Conservation (phyloP, 192 early-diverging fungal species). For the Jimgerdemannia flammicorona region DNA sequence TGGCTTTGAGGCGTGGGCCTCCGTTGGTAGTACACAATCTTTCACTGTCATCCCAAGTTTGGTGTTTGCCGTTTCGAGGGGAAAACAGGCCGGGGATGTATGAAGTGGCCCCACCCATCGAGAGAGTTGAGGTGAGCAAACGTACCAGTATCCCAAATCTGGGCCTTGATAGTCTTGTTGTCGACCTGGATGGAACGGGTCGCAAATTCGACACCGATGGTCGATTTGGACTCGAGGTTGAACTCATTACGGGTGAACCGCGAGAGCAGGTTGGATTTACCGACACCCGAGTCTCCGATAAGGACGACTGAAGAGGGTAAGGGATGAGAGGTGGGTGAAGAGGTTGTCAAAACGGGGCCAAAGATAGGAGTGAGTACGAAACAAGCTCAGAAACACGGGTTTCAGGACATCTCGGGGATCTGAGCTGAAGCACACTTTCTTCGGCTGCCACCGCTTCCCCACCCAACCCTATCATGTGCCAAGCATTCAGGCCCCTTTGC, state of each 20-base stretch:
- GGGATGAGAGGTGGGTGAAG: too few relatives aligned
- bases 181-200: slow-evolving; percentile 96
- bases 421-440: too few relatives aligned
- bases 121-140: background rate
- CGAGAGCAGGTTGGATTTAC: slow-evolving; percentile 96
- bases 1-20: background rate
- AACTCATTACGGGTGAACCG: slow-evolving; percentile 99
- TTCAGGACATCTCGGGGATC: too few relatives aligned
- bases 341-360: background rate
- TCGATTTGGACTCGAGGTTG: slow-evolving; percentile 97
- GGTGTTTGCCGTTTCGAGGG: slow-evolving; percentile 10
- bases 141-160: slow-evolving; percentile 99
- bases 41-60: background rate
- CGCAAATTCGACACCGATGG: slow-evolving; percentile 99
- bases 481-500: too few relatives aligned
- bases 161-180: slow-evolving; percentile 96
- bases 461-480: too few relatives aligned
- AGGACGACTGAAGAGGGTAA: slow-evolving; percentile 87
- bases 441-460: too few relatives aligned
- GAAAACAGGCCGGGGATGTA: background rate
- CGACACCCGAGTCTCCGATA: slow-evolving; percentile 95
- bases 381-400: too few relatives aligned
- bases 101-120: background rate
- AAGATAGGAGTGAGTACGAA: too few relatives aligned
- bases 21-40: too few relatives aligned